Evolutionary conservation across 345 rosid genomes (phyloP).

Genomic region (Pugionium cornutum): DNA sequence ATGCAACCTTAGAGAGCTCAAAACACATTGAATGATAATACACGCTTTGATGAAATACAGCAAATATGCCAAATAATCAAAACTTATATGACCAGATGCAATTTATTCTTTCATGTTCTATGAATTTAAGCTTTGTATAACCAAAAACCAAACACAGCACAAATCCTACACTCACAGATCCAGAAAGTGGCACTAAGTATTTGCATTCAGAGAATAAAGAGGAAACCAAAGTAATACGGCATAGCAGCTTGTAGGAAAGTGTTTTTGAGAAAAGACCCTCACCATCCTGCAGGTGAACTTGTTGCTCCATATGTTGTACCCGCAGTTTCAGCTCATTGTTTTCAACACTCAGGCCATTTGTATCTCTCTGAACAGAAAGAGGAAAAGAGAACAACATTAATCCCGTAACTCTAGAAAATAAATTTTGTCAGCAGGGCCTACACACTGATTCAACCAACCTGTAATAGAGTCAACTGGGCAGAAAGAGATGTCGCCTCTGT

Average conservation of each 20-base stretch:
- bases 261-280: slow-evolving; percentile 40
- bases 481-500: slow-evolving; percentile 84
- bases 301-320: slow-evolving; percentile 87
- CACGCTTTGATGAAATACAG: slow-evolving; percentile 10
- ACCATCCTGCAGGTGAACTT: slow-evolving; percentile 92
- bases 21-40: background rate
- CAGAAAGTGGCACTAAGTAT: background rate
- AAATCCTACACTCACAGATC: slow-evolving; percentile 1
- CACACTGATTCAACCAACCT: slow-evolving; percentile 53
- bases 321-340: slow-evolving; percentile 88
- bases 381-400: too few relatives aligned
- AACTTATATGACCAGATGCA: background rate
- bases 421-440: background rate
- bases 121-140: background rate
- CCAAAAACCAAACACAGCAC: background rate
- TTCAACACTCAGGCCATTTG: slow-evolving; percentile 75
- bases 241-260: background rate
- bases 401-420: background rate
- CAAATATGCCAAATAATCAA: background rate
- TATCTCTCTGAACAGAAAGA: slow-evolving; percentile 60
- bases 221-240: background rate
- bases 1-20: background rate
- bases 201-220: background rate
- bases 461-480: slow-evolving; percentile 82
- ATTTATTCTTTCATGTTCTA: slow-evolving; percentile 1